Evolutionary conservation across 192 early-diverging fungal species (phyloP), one percentile per base, ranked within the genome.

Genomic region (Backusella tarrabulga): DNA sequence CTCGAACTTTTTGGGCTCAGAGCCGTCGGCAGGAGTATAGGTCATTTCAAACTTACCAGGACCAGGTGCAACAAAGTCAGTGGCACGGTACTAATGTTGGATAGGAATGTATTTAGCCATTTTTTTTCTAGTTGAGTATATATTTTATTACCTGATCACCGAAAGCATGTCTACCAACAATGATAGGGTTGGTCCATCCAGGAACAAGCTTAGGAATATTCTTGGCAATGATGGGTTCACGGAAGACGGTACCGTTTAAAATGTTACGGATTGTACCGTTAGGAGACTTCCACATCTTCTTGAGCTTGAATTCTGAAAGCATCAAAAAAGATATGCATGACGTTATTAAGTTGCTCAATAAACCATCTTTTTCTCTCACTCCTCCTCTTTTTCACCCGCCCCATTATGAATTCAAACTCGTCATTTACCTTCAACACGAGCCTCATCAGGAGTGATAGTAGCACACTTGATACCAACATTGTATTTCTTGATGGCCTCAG

Each of bases 391-490:
- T 56, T 21, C 42, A 40, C 11, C 38, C 38, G 2, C 17, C 17
- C 46, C 5, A 19, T 50, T 1, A 14, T 44, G 14, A 44, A 44
- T 50, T 50, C 42, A 44, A 44, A 4, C 1, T 50, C 4, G 12
- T 4, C 75, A 70, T 23, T 71, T 79, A 85, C 87, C 88, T 78
- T 95, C 86, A 46, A 99, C 96, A 78, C 97, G 93, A 32, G 90
- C 93, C 67, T 94, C 93, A 80, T 99, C 97, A 11, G 97, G 96
- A 29, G 97, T 99, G 83, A 99, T 99, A 42, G 97, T 99, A 14
- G 97, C 97, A 83, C 97, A 99, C 89, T 99, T 99, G 90, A 99
- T 99, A 77, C 96, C 92, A 71, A 96, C 97, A 80, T 96, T 95
- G 92, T 97, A 96, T 88, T 96, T 94, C 82, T 93, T 92, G 85